Evolutionary conservation across 139 green algal species (phyloP).

Genomic region (Chlorella sp.): DNA sequence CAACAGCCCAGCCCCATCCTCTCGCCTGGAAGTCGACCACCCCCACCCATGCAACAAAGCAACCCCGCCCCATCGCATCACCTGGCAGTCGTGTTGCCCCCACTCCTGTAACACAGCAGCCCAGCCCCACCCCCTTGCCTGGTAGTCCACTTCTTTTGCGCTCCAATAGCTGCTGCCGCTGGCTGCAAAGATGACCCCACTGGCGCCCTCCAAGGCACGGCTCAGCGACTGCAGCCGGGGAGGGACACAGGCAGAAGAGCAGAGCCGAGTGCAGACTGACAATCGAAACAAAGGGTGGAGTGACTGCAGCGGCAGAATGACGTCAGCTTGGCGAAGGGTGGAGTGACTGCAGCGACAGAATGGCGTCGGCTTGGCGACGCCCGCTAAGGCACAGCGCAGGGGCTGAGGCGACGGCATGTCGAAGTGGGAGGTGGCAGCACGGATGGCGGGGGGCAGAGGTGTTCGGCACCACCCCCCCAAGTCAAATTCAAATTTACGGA

Average conservation of each 20-base stretch:
- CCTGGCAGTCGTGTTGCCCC: not conserved
- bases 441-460: too few relatives aligned
- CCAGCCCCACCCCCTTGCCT: constrained; percentile 30
- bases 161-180: constrained; percentile 61
- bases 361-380: too few relatives aligned
- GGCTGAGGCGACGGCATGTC: not conserved
- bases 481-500: too few relatives aligned
- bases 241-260: not conserved
- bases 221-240: not conserved
- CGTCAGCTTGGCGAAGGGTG: not conserved
- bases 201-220: not conserved
- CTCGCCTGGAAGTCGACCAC: constrained; percentile 63
- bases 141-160: constrained; percentile 58
- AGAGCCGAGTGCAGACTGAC: not conserved
- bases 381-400: not conserved
- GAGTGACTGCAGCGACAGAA: not conserved
- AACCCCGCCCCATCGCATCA: too few relatives aligned
- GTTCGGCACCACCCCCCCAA: too few relatives aligned
- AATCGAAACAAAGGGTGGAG: too few relatives aligned
- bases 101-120: not conserved
- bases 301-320: not conserved
- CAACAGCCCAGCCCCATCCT: not conserved
- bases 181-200: constrained; percentile 65
- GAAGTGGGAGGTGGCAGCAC: too few relatives aligned
- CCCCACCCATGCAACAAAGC: not conserved